These are phyloP conservation scores for Ustilago sp. DNA, from an alignment of 1,284 basidiomycete genomes.

Conservation along the genomic window DNA sequence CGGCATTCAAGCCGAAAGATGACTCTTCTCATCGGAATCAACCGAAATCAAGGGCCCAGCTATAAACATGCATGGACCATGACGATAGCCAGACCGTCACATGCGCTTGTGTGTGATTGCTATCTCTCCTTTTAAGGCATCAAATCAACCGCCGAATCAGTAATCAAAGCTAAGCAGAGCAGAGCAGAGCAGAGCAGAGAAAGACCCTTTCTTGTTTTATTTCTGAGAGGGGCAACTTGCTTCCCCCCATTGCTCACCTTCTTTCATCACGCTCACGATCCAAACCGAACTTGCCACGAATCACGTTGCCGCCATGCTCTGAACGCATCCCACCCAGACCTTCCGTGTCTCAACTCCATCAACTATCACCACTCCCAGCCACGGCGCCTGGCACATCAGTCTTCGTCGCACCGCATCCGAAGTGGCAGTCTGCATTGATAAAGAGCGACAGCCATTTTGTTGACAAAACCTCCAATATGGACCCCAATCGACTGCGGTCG, in stretches of 20 bases:
- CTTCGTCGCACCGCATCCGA: not conserved
- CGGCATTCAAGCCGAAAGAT: constrained; percentile 6
- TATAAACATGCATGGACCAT: constrained; percentile 6
- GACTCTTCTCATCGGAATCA: constrained; percentile 3
- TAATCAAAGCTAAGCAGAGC: not conserved
- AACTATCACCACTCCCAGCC: not conserved
- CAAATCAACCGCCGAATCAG: constrained; percentile 8
- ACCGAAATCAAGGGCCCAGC: constrained; percentile 1
- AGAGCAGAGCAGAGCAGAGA: no score
- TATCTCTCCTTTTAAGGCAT: not conserved
- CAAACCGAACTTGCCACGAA: not conserved
- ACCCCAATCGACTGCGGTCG: constrained; percentile 36
- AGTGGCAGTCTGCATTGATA: not conserved
- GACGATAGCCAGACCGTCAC: constrained; percentile 7
- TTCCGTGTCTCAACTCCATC: not conserved
- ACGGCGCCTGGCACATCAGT: not conserved
- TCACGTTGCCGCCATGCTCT: not conserved
- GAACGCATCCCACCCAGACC: not conserved
- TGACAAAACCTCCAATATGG: constrained; percentile 13
- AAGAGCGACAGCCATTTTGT: not conserved
- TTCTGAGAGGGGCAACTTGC: no score
- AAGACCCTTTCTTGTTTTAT: not conserved
- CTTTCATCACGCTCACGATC: not conserved
- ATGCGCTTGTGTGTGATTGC: constrained; percentile 1
- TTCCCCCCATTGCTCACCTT: no score